phyloP scores from a whole-genome alignment of 768 basidiomycete genomes.

The Mycena metata region DNA sequence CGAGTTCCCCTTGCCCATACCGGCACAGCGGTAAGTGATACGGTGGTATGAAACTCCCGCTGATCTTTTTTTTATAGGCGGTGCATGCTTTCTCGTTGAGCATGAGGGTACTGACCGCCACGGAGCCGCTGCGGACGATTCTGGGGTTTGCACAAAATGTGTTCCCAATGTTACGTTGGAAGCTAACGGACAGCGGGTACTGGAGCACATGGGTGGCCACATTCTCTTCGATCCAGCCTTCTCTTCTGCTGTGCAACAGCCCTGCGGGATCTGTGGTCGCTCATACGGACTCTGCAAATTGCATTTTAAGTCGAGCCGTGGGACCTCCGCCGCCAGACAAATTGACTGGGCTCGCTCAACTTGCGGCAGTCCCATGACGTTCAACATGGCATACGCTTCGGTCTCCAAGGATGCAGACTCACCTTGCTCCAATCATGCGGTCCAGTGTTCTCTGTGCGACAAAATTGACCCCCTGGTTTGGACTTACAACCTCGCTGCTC shows the following conservation, averaged over 20 bases:
- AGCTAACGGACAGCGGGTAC: too few relatives aligned
- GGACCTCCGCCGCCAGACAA: not conserved
- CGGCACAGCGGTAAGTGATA: not conserved
- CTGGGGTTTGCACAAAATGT: not conserved
- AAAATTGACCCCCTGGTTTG: not conserved
- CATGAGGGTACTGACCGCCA: not conserved
- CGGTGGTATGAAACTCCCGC: not conserved
- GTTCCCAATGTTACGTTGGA: not conserved
- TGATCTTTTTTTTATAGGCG: too few relatives aligned
- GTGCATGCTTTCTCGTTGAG: not conserved
- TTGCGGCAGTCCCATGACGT: not conserved
- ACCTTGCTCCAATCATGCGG: slow-evolving; percentile 1
- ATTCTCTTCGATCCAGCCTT: not conserved
- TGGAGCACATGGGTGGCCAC: not conserved
- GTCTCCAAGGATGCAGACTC: slow-evolving; percentile 10
- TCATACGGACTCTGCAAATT: not conserved
- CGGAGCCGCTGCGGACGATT: not conserved
- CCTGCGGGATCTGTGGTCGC: not conserved
- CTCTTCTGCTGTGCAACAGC: not conserved
- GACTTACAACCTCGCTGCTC: slow-evolving; percentile 10
- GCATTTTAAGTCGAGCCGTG: not conserved
- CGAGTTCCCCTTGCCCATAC: too few relatives aligned
- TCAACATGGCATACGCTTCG: slow-evolving; percentile 4
- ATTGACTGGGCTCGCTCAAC: slow-evolving; percentile 3
- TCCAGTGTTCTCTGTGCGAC: slow-evolving; percentile 7